Evolutionary conservation across 2,329 filamentous ascomycete genomes (phyloP).

Genomic region (Fusarium anthophilum): DNA sequence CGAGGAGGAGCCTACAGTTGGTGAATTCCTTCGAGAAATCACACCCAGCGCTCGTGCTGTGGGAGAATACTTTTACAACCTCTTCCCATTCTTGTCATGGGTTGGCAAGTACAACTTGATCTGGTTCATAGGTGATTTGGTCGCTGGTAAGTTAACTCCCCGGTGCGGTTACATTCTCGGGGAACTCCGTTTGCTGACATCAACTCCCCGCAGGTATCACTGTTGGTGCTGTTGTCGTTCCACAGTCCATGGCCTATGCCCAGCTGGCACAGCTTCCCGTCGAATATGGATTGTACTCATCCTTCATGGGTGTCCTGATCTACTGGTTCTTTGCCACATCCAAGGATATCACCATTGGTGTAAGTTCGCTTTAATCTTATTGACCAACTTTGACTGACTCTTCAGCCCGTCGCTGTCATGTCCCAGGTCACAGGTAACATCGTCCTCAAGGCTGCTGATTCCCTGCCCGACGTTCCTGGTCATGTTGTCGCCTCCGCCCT

Average conservation of each 20-base stretch:
- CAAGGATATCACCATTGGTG: constrained; percentile 87
- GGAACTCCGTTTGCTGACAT: constrained; percentile 31
- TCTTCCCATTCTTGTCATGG: constrained; percentile 62
- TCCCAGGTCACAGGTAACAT: constrained; percentile 62
- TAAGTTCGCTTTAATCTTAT: constrained; percentile 54
- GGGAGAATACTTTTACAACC: constrained; percentile 49
- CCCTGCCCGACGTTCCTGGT: constrained; percentile 51
- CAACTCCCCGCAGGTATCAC: constrained; percentile 48
- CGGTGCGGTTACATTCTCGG: background rate
- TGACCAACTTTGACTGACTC: constrained; percentile 24
- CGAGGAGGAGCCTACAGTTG: constrained; percentile 55
- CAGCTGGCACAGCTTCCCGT: constrained; percentile 57
- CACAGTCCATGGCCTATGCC: constrained; percentile 64
- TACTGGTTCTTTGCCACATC: constrained; percentile 99
- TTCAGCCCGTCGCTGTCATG: constrained; percentile 63
- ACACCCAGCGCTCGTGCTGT: constrained; percentile 46
- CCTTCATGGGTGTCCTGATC: constrained; percentile 92
- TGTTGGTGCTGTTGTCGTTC: constrained; percentile 64
- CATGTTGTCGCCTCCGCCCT: constrained; percentile 59
- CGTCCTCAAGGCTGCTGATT: constrained; percentile 51
- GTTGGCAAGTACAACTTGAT: constrained; percentile 60
- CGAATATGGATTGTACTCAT: constrained; percentile 70
- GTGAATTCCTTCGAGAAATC: constrained; percentile 52
- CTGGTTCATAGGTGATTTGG: constrained; percentile 58
- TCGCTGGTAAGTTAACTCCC: constrained; percentile 51